Base-by-base conservation (phyloP, 495 filamentous ascomycete genomes). In the Evansstolkia leycettana region DNA sequence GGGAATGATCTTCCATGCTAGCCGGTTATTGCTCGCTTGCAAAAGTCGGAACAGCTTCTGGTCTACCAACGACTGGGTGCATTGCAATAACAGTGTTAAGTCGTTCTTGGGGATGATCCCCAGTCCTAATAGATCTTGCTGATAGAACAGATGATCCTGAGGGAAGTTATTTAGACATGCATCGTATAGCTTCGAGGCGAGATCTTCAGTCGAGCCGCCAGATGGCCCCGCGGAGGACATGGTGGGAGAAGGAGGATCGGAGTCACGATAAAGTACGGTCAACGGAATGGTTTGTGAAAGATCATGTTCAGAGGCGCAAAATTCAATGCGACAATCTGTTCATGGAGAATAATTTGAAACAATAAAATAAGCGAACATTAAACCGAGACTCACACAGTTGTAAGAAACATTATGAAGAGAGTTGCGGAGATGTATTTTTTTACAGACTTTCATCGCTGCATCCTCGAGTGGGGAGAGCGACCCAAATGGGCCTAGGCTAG, bases 21-120 rank as follows among this genome's bases (percentile, higher is more conserved):
- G 39, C 11, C 55, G 67, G 28, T 67, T 67, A 38, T 68, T 67
- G 42, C 66, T 62, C 28, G 57, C 62, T 35, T 61, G 53, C 20
- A 72, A 66, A 9, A 75, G 64, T 27, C 76, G 75, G 38, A 87
- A 75, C 17, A 84, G 61, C 47, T 76, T 77, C 47, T 84, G 76
- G 40, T 80, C 62, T 25, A 72, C 65, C 28, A 85, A 63, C 14
- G 56, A 52, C 54, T 82, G 75, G 33, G 78, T 66, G 39, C 76
- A 73, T 38, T 64, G 52, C 10, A 81, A 46, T 7, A 84, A 71
- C 31, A 73, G 57, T 31, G 61, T 43, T 17, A 77, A 39, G 43
- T 80, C 70, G 36, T 69, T 63, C 5, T 70, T 60, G 3, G 80
- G 75, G 13, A 84, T 64, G 31, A 84, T 57, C 18, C 62, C 57